Conservation (phyloP, 2,329 filamentous ascomycete species). For the Allantophomopsis lycopodina region DNA sequence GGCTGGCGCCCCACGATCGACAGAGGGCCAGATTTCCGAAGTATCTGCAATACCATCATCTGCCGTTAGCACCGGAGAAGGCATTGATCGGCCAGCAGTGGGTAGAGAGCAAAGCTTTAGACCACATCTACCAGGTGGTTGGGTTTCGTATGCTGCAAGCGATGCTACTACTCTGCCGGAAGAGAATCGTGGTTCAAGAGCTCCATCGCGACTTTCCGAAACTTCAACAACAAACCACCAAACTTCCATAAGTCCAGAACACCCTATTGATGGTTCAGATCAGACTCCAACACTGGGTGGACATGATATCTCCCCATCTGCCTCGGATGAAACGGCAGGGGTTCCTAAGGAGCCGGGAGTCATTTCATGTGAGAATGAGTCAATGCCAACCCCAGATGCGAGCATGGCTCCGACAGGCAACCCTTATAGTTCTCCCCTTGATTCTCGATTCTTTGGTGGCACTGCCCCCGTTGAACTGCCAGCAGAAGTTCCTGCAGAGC, state of each 20-base stretch:
- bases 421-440: slow-evolving; percentile 9
- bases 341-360: slow-evolving; percentile 9
- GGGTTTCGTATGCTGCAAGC: slow-evolving; percentile 15
- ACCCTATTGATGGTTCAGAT: slow-evolving; percentile 6
- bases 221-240: neutral
- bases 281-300: slow-evolving; percentile 13
- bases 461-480: slow-evolving; percentile 10
- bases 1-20: slow-evolving; percentile 23
- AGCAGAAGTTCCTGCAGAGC: slow-evolving; percentile 2
- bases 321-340: slow-evolving; percentile 8
- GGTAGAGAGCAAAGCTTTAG: slow-evolving; percentile 15
- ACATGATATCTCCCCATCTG: slow-evolving; percentile 7
- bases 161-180: neutral
- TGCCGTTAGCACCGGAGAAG: neutral
- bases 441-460: slow-evolving; percentile 11
- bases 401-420: slow-evolving; percentile 10
- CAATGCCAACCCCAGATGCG: slow-evolving; percentile 10
- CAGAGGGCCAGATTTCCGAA: slow-evolving; percentile 27
- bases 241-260: slow-evolving; percentile 2
- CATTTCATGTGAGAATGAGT: slow-evolving; percentile 1
- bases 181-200: slow-evolving; percentile 1
- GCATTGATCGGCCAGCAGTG: slow-evolving; percentile 4
- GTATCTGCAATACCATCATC: slow-evolving; percentile 12
- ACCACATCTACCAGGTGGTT: slow-evolving; percentile 16
- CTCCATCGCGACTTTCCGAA: slow-evolving; percentile 1